A percentile compares a stretch with the other conserved stretches of the same genome.
phyloP scores from a whole-genome alignment of 441 rosid species.

The Populus hybrid region DNA sequence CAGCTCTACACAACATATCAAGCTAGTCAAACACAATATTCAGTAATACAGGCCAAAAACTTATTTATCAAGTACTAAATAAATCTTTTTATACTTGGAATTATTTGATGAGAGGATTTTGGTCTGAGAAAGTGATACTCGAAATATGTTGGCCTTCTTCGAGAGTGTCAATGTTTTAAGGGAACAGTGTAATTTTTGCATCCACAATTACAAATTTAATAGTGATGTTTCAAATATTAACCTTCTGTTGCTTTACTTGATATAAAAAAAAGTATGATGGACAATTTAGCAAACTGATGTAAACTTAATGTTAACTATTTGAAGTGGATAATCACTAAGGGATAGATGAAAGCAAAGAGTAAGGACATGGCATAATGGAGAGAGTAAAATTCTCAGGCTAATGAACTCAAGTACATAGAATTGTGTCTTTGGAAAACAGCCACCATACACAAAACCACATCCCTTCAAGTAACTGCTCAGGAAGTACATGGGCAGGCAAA shows the following conservation, averaged over 20 bases:
- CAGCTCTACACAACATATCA: conserved; percentile 56
- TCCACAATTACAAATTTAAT: neutral
- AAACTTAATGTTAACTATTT: neutral
- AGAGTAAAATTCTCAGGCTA: neutral
- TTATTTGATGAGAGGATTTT: neutral
- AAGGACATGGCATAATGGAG: neutral
- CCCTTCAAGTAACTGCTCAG: neutral
- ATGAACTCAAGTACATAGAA: neutral
- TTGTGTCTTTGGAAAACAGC: neutral
- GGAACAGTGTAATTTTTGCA: neutral
- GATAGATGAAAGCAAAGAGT: neutral
- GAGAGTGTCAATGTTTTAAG: neutral
- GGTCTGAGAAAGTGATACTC: neutral
- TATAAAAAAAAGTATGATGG: neutral
- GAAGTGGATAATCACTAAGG: neutral
- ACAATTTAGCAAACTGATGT: neutral
- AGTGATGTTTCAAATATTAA: neutral
- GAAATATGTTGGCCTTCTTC: neutral
- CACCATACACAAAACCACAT: neutral
- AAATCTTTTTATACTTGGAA: neutral
- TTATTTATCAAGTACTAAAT: neutral
- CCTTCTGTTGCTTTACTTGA: neutral
- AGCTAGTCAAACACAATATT: neutral
- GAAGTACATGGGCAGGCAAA: neutral
- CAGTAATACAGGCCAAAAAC: neutral